phyloP scores from a whole-genome alignment of 73 alveolate species.

The Diophrys sp. region DNA sequence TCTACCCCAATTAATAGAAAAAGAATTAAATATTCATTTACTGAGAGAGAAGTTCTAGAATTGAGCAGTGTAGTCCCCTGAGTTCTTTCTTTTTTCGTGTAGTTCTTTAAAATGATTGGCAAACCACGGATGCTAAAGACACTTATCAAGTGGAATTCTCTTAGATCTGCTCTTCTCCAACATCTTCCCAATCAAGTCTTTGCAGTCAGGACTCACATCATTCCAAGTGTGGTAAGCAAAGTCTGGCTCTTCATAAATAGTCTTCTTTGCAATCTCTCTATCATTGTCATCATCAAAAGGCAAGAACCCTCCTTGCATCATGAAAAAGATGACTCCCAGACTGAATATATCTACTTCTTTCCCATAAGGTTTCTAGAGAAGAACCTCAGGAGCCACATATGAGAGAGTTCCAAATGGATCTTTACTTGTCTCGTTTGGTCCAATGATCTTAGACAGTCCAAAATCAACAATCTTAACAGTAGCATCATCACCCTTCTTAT shows the following conservation, averaged over 20 bases:
- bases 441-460: constrained; percentile 86
- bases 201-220: constrained; percentile 66
- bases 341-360: constrained; percentile 79
- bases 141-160: constrained; percentile 52
- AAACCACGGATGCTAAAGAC: constrained; percentile 55
- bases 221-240: constrained; percentile 69
- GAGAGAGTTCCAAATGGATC: constrained; percentile 90
- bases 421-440: constrained; percentile 78
- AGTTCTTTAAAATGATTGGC: not conserved
- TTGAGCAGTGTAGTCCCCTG: not conserved
- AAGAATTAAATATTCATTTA: too few species aligned
- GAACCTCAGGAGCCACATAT: constrained; percentile 90
- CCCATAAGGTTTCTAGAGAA: constrained; percentile 70
- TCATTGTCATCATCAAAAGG: constrained; percentile 89
- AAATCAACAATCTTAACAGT: constrained; percentile 81
- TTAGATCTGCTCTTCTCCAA: constrained; percentile 47
- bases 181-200: constrained; percentile 53
- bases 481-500: constrained; percentile 53
- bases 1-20: not conserved
- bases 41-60: not conserved
- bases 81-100: not conserved
- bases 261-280: constrained; percentile 73
- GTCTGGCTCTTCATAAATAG: constrained; percentile 77
- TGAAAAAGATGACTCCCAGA: constrained; percentile 72
- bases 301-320: constrained; percentile 70